These are phyloP conservation scores for Shiraia bambusicola DNA, from an alignment of 2,329 filamentous ascomycete species.

Conservation along the genomic window DNA sequence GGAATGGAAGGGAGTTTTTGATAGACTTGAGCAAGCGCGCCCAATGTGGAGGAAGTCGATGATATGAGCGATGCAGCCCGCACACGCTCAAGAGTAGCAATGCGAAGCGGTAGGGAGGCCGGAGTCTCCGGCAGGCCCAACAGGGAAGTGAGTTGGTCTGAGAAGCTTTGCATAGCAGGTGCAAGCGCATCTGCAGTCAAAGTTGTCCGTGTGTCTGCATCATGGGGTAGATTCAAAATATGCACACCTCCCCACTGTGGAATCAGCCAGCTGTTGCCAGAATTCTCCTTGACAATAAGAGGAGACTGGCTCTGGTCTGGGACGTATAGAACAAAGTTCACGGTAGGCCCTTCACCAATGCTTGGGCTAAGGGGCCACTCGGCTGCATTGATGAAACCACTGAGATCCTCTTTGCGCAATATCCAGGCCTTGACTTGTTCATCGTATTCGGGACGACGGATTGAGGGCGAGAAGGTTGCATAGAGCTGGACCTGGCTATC, in stretches of 20 bases:
- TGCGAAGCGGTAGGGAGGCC: conserved; percentile 74
- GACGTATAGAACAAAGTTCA: conserved; percentile 94
- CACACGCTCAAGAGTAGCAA: conserved; percentile 83
- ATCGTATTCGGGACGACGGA: conserved; percentile 59
- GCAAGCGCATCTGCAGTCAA: conserved; percentile 68
- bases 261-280: conserved; percentile 81
- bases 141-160: conserved; percentile 83
- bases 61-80: conserved; percentile 82
- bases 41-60: conserved; percentile 88
- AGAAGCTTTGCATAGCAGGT: conserved; percentile 84
- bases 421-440: conserved; percentile 60
- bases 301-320: conserved; percentile 68
- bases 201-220: conserved; percentile 43
- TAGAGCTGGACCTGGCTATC: conserved; percentile 96
- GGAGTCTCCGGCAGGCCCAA: conserved; percentile 81
- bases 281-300: conserved; percentile 60
- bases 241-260: conserved; percentile 89
- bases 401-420: conserved; percentile 81
- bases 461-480: conserved; percentile 66
- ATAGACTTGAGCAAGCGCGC: conserved; percentile 85
- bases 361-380: conserved; percentile 96
- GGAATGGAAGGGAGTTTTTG: conserved; percentile 81
- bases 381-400: conserved; percentile 93
- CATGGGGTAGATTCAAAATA: conserved; percentile 61
- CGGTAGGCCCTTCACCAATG: conserved; percentile 87